Percentiles rank a stretch among this genome's conserved stretches.
phyloP scores from a whole-genome alignment of 2,329 filamentous ascomycete species.

The Diaporthe velutina region DNA sequence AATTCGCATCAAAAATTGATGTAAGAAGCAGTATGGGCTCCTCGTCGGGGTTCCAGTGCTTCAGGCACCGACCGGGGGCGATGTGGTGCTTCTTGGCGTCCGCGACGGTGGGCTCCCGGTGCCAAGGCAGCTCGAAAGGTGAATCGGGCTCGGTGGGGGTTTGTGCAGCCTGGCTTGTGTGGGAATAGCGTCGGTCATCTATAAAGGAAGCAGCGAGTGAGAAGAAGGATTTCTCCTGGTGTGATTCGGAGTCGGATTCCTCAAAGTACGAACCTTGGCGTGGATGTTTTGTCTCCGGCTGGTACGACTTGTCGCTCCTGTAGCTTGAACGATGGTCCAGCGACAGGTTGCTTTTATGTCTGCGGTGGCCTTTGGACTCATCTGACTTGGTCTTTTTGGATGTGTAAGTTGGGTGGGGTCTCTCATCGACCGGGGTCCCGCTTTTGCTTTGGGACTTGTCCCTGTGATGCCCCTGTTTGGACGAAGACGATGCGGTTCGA shows the following conservation, averaged over 20 bases:
- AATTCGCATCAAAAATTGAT: neutral
- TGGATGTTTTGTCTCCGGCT: neutral
- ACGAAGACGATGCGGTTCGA: neutral
- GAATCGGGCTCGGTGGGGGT: neutral
- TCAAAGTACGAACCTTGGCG: conserved; percentile 11
- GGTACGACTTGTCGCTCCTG: neutral
- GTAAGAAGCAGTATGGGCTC: conserved; percentile 6
- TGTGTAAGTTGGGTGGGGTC: neutral
- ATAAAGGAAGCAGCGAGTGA: neutral
- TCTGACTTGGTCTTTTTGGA: neutral
- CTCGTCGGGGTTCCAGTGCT: conserved; percentile 3
- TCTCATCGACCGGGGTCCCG: neutral
- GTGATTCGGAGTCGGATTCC: neutral
- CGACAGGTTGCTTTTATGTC: conserved; percentile 5
- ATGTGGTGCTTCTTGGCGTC: neutral
- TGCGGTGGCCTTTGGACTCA: neutral
- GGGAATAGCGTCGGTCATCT: neutral
- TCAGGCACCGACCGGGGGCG: neutral
- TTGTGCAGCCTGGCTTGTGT: neutral
- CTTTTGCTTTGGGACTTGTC: neutral
- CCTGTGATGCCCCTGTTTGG: neutral
- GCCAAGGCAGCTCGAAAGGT: neutral
- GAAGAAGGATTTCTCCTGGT: neutral
- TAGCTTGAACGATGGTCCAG: neutral
- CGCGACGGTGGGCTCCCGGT: neutral